These are phyloP conservation scores for Amanita exitialis DNA, from an alignment of 768 basidiomycete species.

Conservation along the genomic window DNA sequence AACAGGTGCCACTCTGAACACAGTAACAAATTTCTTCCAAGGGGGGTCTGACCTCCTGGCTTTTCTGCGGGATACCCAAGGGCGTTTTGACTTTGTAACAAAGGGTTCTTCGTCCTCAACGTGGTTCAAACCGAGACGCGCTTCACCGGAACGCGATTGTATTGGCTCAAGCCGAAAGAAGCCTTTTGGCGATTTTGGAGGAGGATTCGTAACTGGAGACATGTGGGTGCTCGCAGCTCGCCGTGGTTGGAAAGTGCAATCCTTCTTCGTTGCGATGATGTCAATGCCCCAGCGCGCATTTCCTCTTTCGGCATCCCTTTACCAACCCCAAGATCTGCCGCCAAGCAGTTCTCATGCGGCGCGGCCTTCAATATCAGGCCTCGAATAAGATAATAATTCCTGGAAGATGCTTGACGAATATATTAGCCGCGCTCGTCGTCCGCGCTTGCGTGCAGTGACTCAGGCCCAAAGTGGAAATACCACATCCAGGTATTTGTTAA, in stretches of 20 bases:
- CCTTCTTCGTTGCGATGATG: constrained; percentile 1
- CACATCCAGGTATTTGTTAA: constrained; percentile 1
- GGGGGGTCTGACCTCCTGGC: constrained; percentile 1
- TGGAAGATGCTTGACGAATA: too few species aligned
- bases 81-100: not conserved
- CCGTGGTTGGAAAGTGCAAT: not conserved
- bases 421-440: not conserved
- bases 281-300: not conserved
- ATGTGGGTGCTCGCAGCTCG: not conserved
- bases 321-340: too few species aligned
- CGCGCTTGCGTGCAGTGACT: not conserved
- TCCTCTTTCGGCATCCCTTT: constrained; percentile 1
- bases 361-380: too few species aligned
- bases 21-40: constrained; percentile 7
- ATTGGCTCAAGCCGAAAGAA: constrained; percentile 7
- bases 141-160: constrained; percentile 1
- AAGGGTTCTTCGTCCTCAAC: constrained; percentile 1
- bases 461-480: not conserved
- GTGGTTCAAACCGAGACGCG: constrained; percentile 1
- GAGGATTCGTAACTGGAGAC: not conserved
- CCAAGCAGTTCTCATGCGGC: too few species aligned
- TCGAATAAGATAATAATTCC: too few species aligned
- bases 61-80: constrained; percentile 6
- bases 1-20: constrained; percentile 2
- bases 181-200: not conserved